Percentiles rank a stretch among this genome's conserved stretches.
Conservation (phyloP, 2,329 filamentous ascomycete genomes). For the Xylariaceae sp. region DNA sequence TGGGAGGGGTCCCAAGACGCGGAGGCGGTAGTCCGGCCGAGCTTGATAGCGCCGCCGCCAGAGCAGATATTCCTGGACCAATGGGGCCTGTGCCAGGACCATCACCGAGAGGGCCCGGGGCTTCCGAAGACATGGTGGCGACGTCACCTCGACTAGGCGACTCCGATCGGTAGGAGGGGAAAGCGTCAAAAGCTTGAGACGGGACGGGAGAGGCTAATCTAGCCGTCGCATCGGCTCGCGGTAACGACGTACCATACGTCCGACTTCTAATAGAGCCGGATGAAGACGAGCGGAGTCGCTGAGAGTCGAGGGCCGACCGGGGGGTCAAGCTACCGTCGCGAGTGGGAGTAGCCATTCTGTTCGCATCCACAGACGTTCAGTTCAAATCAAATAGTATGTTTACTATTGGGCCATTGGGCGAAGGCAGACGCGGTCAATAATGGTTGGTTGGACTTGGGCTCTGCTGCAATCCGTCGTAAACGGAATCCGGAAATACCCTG, state of each 20-base stretch:
- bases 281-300: slow-evolving; percentile 43
- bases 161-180: slow-evolving; percentile 43
- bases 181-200: slow-evolving; percentile 40
- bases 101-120: slow-evolving; percentile 59
- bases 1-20: slow-evolving; percentile 61
- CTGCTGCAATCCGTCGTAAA: not conserved
- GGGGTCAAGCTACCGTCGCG: slow-evolving; percentile 37
- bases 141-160: slow-evolving; percentile 41
- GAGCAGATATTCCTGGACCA: slow-evolving; percentile 78
- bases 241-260: slow-evolving; percentile 47
- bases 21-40: slow-evolving; percentile 66
- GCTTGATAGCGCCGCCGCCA: slow-evolving; percentile 80
- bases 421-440: not conserved
- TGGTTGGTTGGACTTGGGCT: not conserved
- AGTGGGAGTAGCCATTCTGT: slow-evolving; percentile 33
- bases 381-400: not conserved
- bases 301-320: slow-evolving; percentile 28
- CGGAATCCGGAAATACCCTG: not conserved
- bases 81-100: slow-evolving; percentile 53
- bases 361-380: slow-evolving; percentile 5
- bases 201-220: slow-evolving; percentile 57
- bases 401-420: slow-evolving; percentile 13
- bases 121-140: slow-evolving; percentile 34
- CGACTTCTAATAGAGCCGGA: slow-evolving; percentile 43
- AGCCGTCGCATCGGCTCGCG: slow-evolving; percentile 56